phyloP scores from a whole-genome alignment of 768 basidiomycete genomes.

The Boletus rubescentipes region DNA sequence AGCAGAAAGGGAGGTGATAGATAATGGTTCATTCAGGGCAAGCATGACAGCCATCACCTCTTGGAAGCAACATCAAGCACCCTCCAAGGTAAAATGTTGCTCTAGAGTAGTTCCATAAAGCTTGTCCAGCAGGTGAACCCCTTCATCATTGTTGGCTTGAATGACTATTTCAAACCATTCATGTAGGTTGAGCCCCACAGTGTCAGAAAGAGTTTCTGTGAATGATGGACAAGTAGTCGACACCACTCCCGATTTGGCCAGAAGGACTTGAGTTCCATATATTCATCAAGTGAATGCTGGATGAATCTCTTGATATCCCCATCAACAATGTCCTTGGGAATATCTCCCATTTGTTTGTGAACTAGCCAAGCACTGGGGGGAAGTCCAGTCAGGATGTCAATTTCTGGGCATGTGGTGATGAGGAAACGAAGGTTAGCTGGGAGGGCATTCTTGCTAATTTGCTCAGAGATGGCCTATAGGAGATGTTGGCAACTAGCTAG shows the following conservation, averaged over 20 bases:
- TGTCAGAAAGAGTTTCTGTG: constrained; percentile 25
- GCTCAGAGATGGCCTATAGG: constrained; percentile 8
- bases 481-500: constrained; percentile 6
- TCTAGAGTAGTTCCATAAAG: background rate
- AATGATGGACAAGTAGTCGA: constrained; percentile 11
- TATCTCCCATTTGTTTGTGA: background rate
- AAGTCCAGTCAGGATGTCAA: background rate
- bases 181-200: too few species aligned
- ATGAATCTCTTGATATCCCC: constrained; percentile 3
- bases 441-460: background rate
- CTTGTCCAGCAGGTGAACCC: constrained; percentile 12
- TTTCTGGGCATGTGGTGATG: constrained; percentile 20
- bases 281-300: background rate
- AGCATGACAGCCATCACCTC: too few species aligned
- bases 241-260: constrained; percentile 16
- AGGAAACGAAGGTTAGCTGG: constrained; percentile 19
- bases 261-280: background rate
- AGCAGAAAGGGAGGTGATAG: too few species aligned
- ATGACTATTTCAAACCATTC: too few species aligned
- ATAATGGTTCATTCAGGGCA: too few species aligned
- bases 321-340: background rate
- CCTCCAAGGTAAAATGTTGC: too few species aligned
- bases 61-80: too few species aligned
- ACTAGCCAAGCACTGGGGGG: background rate
- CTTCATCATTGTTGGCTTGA: too few species aligned